Conservation (phyloP, 2,329 filamentous ascomycete species). For the Fusarium secorum region DNA sequence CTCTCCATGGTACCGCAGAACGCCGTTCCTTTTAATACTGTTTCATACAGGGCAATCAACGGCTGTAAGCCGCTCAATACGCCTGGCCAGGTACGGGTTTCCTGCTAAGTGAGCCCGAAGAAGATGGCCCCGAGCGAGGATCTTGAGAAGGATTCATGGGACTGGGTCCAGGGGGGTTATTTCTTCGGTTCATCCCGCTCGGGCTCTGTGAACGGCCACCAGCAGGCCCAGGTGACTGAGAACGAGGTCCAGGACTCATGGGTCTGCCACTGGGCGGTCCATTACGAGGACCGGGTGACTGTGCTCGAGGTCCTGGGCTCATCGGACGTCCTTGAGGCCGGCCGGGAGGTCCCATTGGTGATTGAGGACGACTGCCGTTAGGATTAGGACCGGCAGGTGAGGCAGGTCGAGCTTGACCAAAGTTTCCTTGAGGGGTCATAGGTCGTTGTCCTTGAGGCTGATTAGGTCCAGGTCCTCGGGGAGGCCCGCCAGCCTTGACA, state of each 20-base stretch:
- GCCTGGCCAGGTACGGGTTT: slow-evolving; percentile 67
- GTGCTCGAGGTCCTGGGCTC: slow-evolving; percentile 48
- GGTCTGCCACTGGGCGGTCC: slow-evolving; percentile 46
- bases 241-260: slow-evolving; percentile 52
- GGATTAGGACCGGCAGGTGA: slow-evolving; percentile 46
- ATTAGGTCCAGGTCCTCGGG: slow-evolving; percentile 33
- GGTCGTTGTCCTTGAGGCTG: slow-evolving; percentile 31
- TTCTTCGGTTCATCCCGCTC: slow-evolving; percentile 51
- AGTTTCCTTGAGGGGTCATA: slow-evolving; percentile 48
- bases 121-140: slow-evolving; percentile 46
- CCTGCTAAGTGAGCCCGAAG: slow-evolving; percentile 56
- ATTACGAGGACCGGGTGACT: slow-evolving; percentile 35
- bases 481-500: slow-evolving; percentile 51
- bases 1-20: slow-evolving; percentile 41
- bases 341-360: slow-evolving; percentile 47
- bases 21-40: slow-evolving; percentile 43
- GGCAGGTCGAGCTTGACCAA: slow-evolving; percentile 47
- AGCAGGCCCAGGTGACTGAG: slow-evolving; percentile 57
- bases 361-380: slow-evolving; percentile 44
- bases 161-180: slow-evolving; percentile 55
- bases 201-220: slow-evolving; percentile 48
- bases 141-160: slow-evolving; percentile 55
- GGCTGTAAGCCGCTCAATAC: slow-evolving; percentile 41
- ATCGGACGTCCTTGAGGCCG: slow-evolving; percentile 48
- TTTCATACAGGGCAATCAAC: slow-evolving; percentile 30